Percentiles rank a stretch among this genome's conserved stretches.
phyloP scores from a whole-genome alignment of 2,329 filamentous ascomycete genomes.

The Metarhizium sp. region DNA sequence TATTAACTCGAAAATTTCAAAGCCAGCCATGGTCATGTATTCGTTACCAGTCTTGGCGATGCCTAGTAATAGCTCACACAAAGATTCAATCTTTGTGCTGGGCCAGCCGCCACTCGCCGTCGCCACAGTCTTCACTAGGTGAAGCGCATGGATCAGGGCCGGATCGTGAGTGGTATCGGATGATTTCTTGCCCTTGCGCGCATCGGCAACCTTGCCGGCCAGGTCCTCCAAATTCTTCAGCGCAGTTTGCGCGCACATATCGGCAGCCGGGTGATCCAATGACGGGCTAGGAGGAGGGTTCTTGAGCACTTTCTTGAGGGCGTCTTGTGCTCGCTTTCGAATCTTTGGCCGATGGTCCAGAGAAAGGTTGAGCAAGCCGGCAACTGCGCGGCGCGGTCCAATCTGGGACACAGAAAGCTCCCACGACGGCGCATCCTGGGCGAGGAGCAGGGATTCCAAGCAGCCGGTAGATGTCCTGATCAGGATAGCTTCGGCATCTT shows the following conservation, averaged over 20 bases:
- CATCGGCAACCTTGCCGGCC: constrained; percentile 49
- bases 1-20: constrained; percentile 96
- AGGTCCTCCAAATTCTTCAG: constrained; percentile 72
- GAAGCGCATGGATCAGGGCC: constrained; percentile 79
- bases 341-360: constrained; percentile 89
- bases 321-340: constrained; percentile 85
- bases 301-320: constrained; percentile 71
- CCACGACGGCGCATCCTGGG: constrained; percentile 84
- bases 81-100: constrained; percentile 83
- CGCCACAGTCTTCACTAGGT: constrained; percentile 85
- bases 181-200: constrained; percentile 56
- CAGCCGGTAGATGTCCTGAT: constrained; percentile 84
- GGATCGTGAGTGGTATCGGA: constrained; percentile 61
- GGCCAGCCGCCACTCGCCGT: constrained; percentile 88
- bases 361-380: constrained; percentile 74
- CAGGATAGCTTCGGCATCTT: constrained; percentile 78
- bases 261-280: constrained; percentile 86
- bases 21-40: constrained; percentile 90
- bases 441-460: constrained; percentile 81
- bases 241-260: constrained; percentile 91
- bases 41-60: constrained; percentile 89
- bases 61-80: constrained; percentile 81
- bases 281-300: constrained; percentile 85
- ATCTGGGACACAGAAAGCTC: constrained; percentile 74
- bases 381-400: constrained; percentile 78